Evolutionary conservation across 192 early-diverging fungal species (phyloP).

Genomic region (Mortierella claussenii): DNA sequence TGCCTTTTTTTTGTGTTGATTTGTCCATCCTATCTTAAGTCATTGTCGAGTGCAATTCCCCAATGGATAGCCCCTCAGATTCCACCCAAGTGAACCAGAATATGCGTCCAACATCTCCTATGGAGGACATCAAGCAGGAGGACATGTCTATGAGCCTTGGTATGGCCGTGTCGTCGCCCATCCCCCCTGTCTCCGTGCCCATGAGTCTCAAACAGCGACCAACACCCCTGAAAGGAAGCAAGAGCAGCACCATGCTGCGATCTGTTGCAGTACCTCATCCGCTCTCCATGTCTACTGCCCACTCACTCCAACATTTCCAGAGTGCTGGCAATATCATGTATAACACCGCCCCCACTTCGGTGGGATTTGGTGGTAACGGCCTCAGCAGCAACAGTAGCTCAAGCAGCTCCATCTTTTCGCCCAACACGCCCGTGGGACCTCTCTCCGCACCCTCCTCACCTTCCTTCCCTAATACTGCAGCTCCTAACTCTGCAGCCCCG

Average conservation of each 20-base stretch:
- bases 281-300: constrained; percentile 24
- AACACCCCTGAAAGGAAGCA: constrained; percentile 29
- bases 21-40: constrained; percentile 2
- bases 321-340: constrained; percentile 29
- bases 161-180: constrained; percentile 15
- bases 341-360: constrained; percentile 2
- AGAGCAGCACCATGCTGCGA: constrained; percentile 43
- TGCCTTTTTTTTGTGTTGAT: background rate
- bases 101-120: constrained; percentile 10
- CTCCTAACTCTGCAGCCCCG: constrained; percentile 12
- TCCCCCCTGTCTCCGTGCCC: background rate
- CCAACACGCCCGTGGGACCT: constrained; percentile 26
- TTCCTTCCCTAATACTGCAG: constrained; percentile 16
- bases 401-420: constrained; percentile 10
- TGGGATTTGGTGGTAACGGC: constrained; percentile 12
- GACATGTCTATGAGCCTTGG: constrained; percentile 16
- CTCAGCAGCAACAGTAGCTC: constrained; percentile 14
- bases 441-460: constrained; percentile 44
- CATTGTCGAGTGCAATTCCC: constrained; percentile 22
- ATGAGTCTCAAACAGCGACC: constrained; percentile 28
- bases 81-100: constrained; percentile 11
- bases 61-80: constrained; percentile 25
- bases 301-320: constrained; percentile 45
- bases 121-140: constrained; percentile 40
- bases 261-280: constrained; percentile 36